Conservation (phyloP, 352 stramenopile genomes). For the Phytophthora palmivora region DNA sequence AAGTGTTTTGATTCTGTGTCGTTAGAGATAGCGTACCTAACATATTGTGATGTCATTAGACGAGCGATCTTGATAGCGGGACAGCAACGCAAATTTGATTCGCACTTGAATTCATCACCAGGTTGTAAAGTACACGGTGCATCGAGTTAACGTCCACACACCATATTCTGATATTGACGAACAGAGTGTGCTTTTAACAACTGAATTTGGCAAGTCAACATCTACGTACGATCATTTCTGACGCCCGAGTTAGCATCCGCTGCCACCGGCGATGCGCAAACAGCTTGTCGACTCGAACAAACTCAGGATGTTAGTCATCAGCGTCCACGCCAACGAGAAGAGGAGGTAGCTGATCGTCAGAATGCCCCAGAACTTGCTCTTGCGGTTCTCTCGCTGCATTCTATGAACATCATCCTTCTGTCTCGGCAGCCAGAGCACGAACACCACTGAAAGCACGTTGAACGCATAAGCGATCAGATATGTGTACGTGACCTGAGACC, state of each 20-base stretch:
- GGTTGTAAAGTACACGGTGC: no score
- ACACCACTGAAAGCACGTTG: constrained; percentile 53
- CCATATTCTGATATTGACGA: no score
- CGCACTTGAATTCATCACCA: no score
- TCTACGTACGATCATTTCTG: no score
- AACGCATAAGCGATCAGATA: constrained; percentile 59
- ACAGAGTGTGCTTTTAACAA: no score
- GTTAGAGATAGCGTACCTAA: no score
- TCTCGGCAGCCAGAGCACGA: constrained; percentile 46
- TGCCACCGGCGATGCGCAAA: constrained; percentile 57
- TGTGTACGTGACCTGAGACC: constrained; percentile 51
- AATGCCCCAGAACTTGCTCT: constrained; percentile 44
- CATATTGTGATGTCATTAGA: no score
- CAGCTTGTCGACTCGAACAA: constrained; percentile 60
- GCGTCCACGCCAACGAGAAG: constrained; percentile 53
- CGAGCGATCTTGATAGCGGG: no score
- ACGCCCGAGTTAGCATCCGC: constrained; percentile 33
- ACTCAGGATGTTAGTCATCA: constrained; percentile 70
- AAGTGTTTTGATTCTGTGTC: no score
- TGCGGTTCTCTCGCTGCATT: constrained; percentile 43
- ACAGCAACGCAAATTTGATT: no score
- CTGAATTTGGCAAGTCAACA: no score
- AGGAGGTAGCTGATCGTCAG: constrained; percentile 41
- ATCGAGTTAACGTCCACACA: no score
- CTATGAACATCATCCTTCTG: constrained; percentile 55